A percentile compares a stretch with the other conserved stretches of the same genome.
phyloP scores from a whole-genome alignment of 73 alveolate genomes.

The Diophrys appendiculata region DNA sequence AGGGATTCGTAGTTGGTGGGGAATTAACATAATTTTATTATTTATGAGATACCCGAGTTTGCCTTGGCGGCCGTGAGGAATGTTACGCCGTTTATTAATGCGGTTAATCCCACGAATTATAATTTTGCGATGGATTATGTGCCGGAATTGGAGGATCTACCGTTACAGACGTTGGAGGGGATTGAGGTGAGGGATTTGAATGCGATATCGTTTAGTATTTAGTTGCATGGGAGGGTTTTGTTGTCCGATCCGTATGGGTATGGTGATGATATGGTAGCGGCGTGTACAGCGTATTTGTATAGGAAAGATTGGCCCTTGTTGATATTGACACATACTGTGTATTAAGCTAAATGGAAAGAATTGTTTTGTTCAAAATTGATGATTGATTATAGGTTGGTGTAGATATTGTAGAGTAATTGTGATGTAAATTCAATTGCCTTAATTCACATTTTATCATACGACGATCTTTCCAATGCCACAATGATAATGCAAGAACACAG shows the following conservation, averaged over 20 bases:
- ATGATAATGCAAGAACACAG: not conserved
- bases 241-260: not conserved
- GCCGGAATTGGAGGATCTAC: too few species aligned
- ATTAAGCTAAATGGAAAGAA: not conserved
- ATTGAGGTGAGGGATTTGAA: too few species aligned
- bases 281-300: not conserved
- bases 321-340: not conserved
- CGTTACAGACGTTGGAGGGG: too few species aligned
- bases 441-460: not conserved
- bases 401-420: not conserved
- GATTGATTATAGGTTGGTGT: not conserved
- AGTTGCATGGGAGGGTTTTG: not conserved
- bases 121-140: too few species aligned
- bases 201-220: too few species aligned
- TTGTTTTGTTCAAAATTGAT: not conserved
- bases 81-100: too few species aligned
- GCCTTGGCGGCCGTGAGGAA: too few species aligned
- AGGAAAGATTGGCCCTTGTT: not conserved
- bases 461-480: not conserved
- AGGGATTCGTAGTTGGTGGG: too few species aligned
- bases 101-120: too few species aligned
- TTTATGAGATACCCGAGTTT: too few species aligned
- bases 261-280: not conserved
- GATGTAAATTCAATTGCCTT: not conserved
- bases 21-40: too few species aligned